Percentiles rank a stretch among this genome's conserved stretches.
Conservation (phyloP, 2,329 filamentous ascomycete genomes). For the Trichoderma sp. region DNA sequence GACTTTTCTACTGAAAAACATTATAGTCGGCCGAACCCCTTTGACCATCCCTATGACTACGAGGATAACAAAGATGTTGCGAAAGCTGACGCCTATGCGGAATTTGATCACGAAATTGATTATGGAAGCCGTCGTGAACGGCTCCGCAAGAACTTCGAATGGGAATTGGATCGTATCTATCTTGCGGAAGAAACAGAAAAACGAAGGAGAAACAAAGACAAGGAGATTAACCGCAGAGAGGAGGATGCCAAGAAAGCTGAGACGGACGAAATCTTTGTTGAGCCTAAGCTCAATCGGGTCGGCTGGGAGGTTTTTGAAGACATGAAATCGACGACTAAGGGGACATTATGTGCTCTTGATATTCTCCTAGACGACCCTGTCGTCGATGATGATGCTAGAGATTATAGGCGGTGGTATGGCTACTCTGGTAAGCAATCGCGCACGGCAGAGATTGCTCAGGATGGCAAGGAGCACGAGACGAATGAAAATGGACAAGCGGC, state of each 20-base stretch:
- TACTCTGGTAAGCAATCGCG: background rate
- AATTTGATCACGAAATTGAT: conserved; percentile 8
- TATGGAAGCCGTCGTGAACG: conserved; percentile 13
- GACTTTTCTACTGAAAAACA: background rate
- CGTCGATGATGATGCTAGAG: background rate
- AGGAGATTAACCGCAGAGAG: background rate
- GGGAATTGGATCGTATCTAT: conserved; percentile 22
- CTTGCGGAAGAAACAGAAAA: background rate
- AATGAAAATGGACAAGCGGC: background rate
- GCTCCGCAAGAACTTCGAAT: conserved; percentile 19
- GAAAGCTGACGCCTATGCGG: background rate
- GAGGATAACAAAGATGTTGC: background rate
- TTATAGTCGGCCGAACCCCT: background rate
- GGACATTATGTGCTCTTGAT: background rate
- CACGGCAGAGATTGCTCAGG: background rate
- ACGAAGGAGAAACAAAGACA: background rate
- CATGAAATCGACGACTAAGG: background rate
- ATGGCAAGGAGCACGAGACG: background rate
- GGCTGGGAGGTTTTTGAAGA: background rate
- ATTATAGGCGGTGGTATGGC: background rate
- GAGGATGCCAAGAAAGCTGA: background rate
- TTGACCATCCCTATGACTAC: background rate
- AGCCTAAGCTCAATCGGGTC: background rate
- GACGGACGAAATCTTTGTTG: background rate
- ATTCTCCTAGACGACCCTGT: background rate